Conservation (phyloP, 805 yeast species). For the Kuraishia piskuri region DNA sequence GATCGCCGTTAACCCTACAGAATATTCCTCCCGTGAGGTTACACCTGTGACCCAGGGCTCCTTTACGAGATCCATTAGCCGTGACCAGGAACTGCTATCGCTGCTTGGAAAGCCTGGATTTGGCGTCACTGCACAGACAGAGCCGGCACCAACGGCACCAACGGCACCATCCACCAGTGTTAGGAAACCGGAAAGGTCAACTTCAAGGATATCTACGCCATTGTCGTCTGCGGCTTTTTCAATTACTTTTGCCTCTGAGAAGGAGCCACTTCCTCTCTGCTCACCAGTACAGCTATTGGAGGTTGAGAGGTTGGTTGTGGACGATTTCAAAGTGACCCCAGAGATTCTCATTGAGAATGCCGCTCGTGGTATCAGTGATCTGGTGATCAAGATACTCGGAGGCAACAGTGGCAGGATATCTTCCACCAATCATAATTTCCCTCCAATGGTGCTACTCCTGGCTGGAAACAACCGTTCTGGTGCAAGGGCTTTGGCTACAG, state of each 20-base stretch:
- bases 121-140: neutral
- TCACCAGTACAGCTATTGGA: slow-evolving; percentile 76
- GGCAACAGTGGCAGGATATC: slow-evolving; percentile 55
- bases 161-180: neutral
- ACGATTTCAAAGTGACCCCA: slow-evolving; percentile 41
- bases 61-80: neutral
- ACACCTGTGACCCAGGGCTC: slow-evolving; percentile 5
- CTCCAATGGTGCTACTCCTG: slow-evolving; percentile 65
- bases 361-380: slow-evolving; percentile 54
- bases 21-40: neutral
- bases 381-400: slow-evolving; percentile 56
- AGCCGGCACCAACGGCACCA: neutral
- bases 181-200: slow-evolving; percentile 4
- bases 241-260: slow-evolving; percentile 10
- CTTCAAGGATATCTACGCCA: slow-evolving; percentile 12
- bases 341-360: slow-evolving; percentile 52
- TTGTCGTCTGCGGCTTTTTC: slow-evolving; percentile 4
- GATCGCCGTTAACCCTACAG: slow-evolving; percentile 8
- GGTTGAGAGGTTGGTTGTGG: slow-evolving; percentile 52
- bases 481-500: slow-evolving; percentile 66
- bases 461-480: slow-evolving; percentile 76
- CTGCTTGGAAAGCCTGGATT: neutral
- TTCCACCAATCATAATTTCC: slow-evolving; percentile 62
- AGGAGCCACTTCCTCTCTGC: slow-evolving; percentile 44
- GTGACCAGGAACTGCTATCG: neutral